These are phyloP conservation scores for Penicillium sp. DNA, from an alignment of 2,329 filamentous ascomycete genomes.

Conservation along the genomic window DNA sequence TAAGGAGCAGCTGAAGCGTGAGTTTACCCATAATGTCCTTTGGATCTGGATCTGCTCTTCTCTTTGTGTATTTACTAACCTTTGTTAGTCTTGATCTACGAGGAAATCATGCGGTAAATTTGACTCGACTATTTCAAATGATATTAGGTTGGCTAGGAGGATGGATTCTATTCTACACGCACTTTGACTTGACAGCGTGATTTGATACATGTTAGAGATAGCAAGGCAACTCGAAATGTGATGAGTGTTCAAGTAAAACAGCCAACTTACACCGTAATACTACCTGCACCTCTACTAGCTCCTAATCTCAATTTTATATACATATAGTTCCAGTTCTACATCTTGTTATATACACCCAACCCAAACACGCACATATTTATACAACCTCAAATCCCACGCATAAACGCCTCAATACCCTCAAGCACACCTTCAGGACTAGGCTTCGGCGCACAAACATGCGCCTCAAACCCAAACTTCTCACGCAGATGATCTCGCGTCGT, in stretches of 20 bases:
- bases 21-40: constrained; percentile 12
- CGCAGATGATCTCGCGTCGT: constrained; percentile 77
- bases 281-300: not conserved
- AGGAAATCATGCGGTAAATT: constrained; percentile 80
- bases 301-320: not conserved
- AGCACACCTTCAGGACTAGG: constrained; percentile 80
- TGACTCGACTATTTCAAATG: not conserved
- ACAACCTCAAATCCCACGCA: constrained; percentile 17
- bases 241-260: not conserved
- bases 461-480: constrained; percentile 42
- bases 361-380: not conserved
- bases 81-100: constrained; percentile 73
- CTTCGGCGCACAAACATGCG: constrained; percentile 66
- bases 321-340: not conserved
- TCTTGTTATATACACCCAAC: not conserved
- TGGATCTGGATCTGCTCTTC: not conserved
- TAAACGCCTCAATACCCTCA: constrained; percentile 61
- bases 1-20: constrained; percentile 96
- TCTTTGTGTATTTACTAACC: constrained; percentile 11
- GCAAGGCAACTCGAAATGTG: constrained; percentile 10
- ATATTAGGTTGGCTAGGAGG: not conserved
- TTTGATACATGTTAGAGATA: constrained; percentile 14
- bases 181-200: constrained; percentile 6
- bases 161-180: constrained; percentile 14
- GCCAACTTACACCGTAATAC: not conserved